A percentile compares a stretch with the other conserved stretches of the same genome.
phyloP scores from a whole-genome alignment of 805 yeast species.

The Metschnikowia anglica region DNA sequence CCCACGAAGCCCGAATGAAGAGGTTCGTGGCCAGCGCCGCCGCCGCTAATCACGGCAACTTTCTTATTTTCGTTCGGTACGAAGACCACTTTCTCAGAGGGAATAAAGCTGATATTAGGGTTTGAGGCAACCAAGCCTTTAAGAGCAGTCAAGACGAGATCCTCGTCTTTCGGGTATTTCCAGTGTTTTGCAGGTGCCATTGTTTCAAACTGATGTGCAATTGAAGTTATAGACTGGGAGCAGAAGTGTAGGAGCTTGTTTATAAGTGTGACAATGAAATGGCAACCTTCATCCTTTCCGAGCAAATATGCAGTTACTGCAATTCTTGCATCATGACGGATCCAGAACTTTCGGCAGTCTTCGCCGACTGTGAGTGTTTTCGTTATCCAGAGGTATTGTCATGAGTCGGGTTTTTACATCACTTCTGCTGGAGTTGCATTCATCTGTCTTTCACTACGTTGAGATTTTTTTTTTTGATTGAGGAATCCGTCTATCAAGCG shows the following conservation, averaged over 20 bases:
- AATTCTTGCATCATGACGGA: neutral
- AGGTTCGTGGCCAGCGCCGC: conserved; percentile 97
- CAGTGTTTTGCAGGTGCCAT: conserved; percentile 43
- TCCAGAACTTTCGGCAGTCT: too few relatives aligned
- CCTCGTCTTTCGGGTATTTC: conserved; percentile 44
- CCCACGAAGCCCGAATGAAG: conserved; percentile 92
- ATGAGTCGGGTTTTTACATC: too few relatives aligned
- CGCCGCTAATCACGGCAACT: conserved; percentile 80
- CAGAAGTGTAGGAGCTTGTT: neutral
- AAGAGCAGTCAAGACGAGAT: conserved; percentile 48
- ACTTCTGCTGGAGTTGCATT: neutral
- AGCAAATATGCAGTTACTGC: conserved; percentile 12
- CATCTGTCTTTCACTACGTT: neutral
- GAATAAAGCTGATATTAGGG: conserved; percentile 54
- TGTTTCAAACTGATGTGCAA: neutral
- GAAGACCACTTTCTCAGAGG: conserved; percentile 56
- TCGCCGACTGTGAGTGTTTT: too few relatives aligned
- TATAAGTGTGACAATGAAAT: neutral
- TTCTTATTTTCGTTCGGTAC: conserved; percentile 46
- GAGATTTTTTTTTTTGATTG: neutral
- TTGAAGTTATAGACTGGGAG: neutral
- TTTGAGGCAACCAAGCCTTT: conserved; percentile 54
- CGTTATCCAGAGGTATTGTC: too few relatives aligned
- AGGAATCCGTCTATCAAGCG: neutral
- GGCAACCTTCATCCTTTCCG: conserved; percentile 5